phyloP scores from a whole-genome alignment of 2,329 filamentous ascomycete genomes.

The Mariannaea elegans region DNA sequence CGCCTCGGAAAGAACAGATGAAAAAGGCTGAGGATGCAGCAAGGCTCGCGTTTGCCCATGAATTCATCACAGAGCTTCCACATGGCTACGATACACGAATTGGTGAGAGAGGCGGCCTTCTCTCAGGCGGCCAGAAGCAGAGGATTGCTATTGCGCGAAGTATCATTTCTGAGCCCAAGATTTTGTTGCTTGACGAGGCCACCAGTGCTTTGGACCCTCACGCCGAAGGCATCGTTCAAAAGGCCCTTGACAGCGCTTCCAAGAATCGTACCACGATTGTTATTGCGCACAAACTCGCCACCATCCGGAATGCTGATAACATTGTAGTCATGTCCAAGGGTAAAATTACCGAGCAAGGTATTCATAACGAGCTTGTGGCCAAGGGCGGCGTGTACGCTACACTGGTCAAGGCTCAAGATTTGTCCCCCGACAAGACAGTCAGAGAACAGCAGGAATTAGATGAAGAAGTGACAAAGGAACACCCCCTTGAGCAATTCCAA shows the following conservation, averaged over 20 bases:
- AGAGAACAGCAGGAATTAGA: neutral
- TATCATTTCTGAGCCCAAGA: conserved; percentile 53
- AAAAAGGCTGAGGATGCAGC: conserved; percentile 54
- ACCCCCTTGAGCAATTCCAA: neutral
- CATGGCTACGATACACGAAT: conserved; percentile 61
- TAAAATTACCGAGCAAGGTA: conserved; percentile 65
- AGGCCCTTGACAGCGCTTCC: conserved; percentile 61
- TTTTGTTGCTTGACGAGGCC: conserved; percentile 73
- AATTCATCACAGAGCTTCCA: conserved; percentile 58
- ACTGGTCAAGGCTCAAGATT: conserved; percentile 54
- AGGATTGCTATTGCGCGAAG: conserved; percentile 66
- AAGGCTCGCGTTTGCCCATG: conserved; percentile 56
- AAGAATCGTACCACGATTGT: conserved; percentile 68
- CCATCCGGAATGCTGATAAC: conserved; percentile 67
- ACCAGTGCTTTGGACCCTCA: conserved; percentile 62
- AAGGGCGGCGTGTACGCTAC: conserved; percentile 56
- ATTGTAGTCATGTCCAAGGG: conserved; percentile 70
- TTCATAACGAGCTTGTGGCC: conserved; percentile 59
- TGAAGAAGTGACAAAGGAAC: neutral
- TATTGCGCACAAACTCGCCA: conserved; percentile 68
- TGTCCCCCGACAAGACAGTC: conserved; percentile 26
- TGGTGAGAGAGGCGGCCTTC: conserved; percentile 68
- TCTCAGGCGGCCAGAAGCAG: conserved; percentile 74
- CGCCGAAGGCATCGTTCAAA: conserved; percentile 59
- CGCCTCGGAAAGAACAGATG: conserved; percentile 50